Evolutionary conservation across 768 basidiomycete genomes (phyloP), one percentile per base, ranked within the genome.

Genomic region (Lactarius psammicola): DNA sequence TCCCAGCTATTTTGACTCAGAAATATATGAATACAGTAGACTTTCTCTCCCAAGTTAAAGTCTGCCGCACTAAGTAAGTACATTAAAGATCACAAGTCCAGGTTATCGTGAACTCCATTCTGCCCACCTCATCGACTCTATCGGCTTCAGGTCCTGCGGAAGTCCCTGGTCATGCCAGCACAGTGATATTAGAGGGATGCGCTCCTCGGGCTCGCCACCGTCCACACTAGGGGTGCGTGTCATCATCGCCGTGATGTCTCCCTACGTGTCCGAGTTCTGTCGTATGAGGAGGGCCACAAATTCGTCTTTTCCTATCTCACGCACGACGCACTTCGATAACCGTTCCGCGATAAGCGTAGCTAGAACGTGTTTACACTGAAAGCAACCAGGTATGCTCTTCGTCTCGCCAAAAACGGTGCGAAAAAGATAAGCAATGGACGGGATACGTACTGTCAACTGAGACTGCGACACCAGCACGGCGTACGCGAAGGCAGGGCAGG

Each of bases 361-460:
- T 30, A 94, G 79, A 3, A 90, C 74, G 73, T 94, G 92, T 73
- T 94, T 93, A 72, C 92, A 94, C 92, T 93, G 68, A 17, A 49
- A 56, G 30, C 69, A 30, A 51, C 23, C 18, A 23, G 31, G 40
- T 60, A 44, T 33, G 11, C 11, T 18, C 1, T 33, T 34, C 17
- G 10, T 55, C 26, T 20, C 20, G 40, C 49, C 38, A 62, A 59
- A 20, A 51, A n/a, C 2, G 49, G 11, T 26, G 23, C 11, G 23
- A n/a, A 46, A 36, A 56, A 15, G 10, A 20, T 2, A 30, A 11
- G 7, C 5, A 20, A 18, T 7, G 18, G 38, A 31, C n/a, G 33
- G 26, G 2, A 20, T 13, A 55, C 77, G 36, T 62, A 88, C 92
- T 88, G 89, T 87, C 23, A 86, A 71, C 71, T 90, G 85, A 2